A percentile compares a stretch with the other conserved stretches of the same genome.
Conservation (phyloP, 2,329 filamentous ascomycete genomes). For the Setomelanomma holmii region DNA sequence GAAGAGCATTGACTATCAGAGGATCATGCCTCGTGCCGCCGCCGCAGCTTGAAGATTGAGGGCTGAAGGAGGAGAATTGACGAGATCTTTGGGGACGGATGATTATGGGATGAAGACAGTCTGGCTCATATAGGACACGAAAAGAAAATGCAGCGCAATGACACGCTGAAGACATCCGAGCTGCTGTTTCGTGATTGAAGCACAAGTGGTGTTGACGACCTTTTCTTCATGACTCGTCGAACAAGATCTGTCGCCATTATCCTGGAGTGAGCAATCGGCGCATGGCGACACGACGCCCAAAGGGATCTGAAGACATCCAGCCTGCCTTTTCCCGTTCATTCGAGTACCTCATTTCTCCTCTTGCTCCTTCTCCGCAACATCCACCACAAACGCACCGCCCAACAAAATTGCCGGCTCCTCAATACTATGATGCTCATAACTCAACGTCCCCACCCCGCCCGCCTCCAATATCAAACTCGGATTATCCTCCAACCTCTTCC, state of each 20-base stretch:
- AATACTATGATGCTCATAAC: constrained; percentile 59
- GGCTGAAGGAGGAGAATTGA: no score
- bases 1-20: constrained; percentile 36
- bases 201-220: neutral
- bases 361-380: constrained; percentile 56
- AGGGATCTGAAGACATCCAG: neutral
- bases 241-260: neutral
- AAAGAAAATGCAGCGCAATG: neutral
- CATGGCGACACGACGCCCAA: no score
- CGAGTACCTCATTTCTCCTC: constrained; percentile 31
- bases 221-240: no score
- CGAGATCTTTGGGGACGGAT: neutral
- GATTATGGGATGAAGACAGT: no score
- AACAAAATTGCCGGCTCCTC: constrained; percentile 60
- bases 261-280: no score
- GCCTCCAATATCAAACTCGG: constrained; percentile 82
- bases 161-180: neutral
- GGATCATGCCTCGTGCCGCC: constrained; percentile 2
- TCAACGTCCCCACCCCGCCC: constrained; percentile 60
- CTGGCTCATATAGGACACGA: no score
- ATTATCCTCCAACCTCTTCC: constrained; percentile 74
- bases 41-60: no score
- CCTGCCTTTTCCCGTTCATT: neutral
- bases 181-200: neutral
- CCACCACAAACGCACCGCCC: constrained; percentile 59